Evolutionary conservation across 1,139 yeast species (phyloP).

Genomic region (Candida sanyaensis): DNA sequence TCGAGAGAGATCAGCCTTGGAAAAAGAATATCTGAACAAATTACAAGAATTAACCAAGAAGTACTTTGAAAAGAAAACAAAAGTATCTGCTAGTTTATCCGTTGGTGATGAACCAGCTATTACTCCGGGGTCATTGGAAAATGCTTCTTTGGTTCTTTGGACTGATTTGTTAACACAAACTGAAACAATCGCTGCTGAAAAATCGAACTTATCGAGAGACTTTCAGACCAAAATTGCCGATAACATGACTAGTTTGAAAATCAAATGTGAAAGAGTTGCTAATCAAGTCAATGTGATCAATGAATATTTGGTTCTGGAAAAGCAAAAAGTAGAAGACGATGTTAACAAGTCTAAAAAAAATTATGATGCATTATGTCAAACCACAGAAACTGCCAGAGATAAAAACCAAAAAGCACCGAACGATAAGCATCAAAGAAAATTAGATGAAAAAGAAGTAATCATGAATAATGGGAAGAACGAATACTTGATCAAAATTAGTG

Average conservation of each 20-base stretch:
- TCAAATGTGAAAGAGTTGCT: slow-evolving; percentile 55
- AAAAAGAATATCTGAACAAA: slow-evolving; percentile 77
- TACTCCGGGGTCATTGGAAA: slow-evolving; percentile 94
- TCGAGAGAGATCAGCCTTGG: slow-evolving; percentile 77
- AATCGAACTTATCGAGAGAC: slow-evolving; percentile 60
- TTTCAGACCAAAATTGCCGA: slow-evolving; percentile 62
- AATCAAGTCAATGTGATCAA: slow-evolving; percentile 60
- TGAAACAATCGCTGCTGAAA: slow-evolving; percentile 75
- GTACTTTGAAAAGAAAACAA: slow-evolving; percentile 77
- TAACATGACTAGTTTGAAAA: slow-evolving; percentile 57
- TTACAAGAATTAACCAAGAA: slow-evolving; percentile 65
- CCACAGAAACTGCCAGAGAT: slow-evolving; percentile 78
- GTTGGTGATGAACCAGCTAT: slow-evolving; percentile 91
- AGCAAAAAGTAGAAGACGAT: slow-evolving; percentile 62
- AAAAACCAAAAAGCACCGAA: slow-evolving; percentile 62
- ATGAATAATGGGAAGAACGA: slow-evolving; percentile 88
- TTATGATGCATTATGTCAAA: slow-evolving; percentile 79
- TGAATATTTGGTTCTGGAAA: slow-evolving; percentile 56
- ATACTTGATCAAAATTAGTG: slow-evolving; percentile 76
- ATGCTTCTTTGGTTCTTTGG: slow-evolving; percentile 95
- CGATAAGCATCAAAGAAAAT: slow-evolving; percentile 60
- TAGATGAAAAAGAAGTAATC: slow-evolving; percentile 64
- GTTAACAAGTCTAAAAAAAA: slow-evolving; percentile 69
- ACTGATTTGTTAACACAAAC: slow-evolving; percentile 84
- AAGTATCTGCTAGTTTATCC: slow-evolving; percentile 62